phyloP scores from a whole-genome alignment of 768 basidiomycete genomes.

The Phanerodontia chrysosporium region DNA sequence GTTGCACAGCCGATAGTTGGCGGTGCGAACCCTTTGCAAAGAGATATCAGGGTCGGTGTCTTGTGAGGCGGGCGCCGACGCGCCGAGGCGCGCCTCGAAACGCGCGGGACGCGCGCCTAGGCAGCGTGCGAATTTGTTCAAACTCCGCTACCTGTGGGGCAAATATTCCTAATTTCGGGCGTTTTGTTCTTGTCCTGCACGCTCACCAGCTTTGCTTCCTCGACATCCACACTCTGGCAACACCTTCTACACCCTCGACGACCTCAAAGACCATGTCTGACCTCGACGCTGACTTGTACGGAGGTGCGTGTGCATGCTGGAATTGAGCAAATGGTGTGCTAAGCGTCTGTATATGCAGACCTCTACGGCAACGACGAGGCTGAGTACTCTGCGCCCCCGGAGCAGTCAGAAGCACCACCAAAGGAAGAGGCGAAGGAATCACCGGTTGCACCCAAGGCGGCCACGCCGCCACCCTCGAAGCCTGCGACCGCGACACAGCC shows the following conservation, averaged over 20 bases:
- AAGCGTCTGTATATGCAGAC: constrained; percentile 37
- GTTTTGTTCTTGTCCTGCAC: background rate
- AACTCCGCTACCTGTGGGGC: background rate
- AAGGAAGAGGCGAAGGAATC: constrained; percentile 13
- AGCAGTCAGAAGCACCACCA: constrained; percentile 30
- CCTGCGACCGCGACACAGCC: constrained; percentile 11
- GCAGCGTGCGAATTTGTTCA: background rate
- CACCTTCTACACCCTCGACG: too few relatives aligned
- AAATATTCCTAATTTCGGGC: background rate
- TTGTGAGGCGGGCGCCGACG: too few relatives aligned
- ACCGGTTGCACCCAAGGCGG: constrained; percentile 2
- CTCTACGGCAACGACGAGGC: constrained; percentile 63
- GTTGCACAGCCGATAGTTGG: too few relatives aligned
- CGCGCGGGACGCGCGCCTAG: background rate
- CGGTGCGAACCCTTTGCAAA: too few relatives aligned
- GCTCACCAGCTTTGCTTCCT: background rate
- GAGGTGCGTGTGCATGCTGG: constrained; percentile 44
- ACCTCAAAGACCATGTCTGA: constrained; percentile 53
- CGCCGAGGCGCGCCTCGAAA: background rate
- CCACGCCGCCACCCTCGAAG: constrained; percentile 22
- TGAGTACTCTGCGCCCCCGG: constrained; percentile 51
- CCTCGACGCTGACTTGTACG: constrained; percentile 87
- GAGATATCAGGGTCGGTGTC: too few relatives aligned
- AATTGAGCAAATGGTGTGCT: background rate
- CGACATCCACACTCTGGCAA: background rate